phyloP scores from a whole-genome alignment of 129 eudicot genomes.

The Lactuca saligna region DNA sequence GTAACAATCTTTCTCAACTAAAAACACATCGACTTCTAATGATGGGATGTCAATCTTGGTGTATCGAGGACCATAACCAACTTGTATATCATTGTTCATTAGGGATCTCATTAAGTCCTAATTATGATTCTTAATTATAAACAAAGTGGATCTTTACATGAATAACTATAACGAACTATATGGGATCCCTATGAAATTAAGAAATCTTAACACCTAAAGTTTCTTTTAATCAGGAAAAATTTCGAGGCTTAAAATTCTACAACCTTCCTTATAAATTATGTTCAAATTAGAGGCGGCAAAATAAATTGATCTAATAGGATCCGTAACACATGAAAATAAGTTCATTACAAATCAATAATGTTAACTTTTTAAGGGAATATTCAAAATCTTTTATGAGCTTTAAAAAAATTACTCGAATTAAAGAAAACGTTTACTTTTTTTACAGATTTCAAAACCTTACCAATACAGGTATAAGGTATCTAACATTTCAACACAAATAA shows the following conservation, averaged over 20 bases:
- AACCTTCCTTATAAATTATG: not conserved
- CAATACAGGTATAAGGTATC: too few relatives aligned
- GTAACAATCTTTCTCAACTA: not conserved
- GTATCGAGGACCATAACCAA: not conserved
- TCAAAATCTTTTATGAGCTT: too few relatives aligned
- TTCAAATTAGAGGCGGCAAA: not conserved
- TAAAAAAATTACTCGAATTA: too few relatives aligned
- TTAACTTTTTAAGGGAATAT: too few relatives aligned
- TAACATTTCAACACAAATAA: too few relatives aligned
- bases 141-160: too few relatives aligned
- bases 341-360: not conserved
- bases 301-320: not conserved
- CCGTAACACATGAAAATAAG: not conserved
- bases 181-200: too few relatives aligned
- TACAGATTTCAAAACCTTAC: too few relatives aligned
- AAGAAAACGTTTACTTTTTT: too few relatives aligned
- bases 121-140: too few relatives aligned
- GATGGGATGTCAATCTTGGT: not conserved
- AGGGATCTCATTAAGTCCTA: not conserved
- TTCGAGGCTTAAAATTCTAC: not conserved
- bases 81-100: not conserved
- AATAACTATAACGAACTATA: too few relatives aligned
- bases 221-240: not conserved
- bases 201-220: not conserved
- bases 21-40: not conserved